phyloP scores from a whole-genome alignment of 2,329 filamentous ascomycete species.

The Dactylellina cionopaga region DNA sequence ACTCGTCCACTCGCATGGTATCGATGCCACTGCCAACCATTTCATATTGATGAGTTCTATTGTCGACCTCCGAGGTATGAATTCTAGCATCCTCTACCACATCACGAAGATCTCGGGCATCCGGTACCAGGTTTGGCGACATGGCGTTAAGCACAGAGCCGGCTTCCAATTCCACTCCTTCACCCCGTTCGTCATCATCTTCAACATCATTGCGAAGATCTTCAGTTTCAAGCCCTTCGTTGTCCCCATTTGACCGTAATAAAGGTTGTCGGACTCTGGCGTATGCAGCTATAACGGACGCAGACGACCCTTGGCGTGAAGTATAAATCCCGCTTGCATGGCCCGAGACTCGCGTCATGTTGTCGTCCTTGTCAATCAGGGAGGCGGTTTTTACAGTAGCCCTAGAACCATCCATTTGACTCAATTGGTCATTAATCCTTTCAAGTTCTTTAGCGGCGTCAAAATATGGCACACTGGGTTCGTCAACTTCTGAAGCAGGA shows the following conservation, averaged over 20 bases:
- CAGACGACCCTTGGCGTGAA: conserved; percentile 35
- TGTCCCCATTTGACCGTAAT: conserved; percentile 27
- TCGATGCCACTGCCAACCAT: conserved; percentile 44
- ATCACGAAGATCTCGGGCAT: conserved; percentile 30
- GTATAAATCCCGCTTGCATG: conserved; percentile 48
- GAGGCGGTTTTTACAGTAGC: conserved; percentile 42
- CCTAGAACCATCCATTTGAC: conserved; percentile 42
- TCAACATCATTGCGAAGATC: conserved; percentile 49
- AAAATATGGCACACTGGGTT: conserved; percentile 37
- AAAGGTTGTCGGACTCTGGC: conserved; percentile 36
- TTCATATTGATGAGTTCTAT: conserved; percentile 37
- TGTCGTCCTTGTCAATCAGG: conserved; percentile 44
- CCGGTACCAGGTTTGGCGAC: conserved; percentile 32
- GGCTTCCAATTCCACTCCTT: conserved; percentile 42
- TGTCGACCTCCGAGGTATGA: conserved; percentile 32
- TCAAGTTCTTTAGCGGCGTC: conserved; percentile 47
- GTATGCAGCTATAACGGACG: conserved; percentile 40
- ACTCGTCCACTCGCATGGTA: conserved; percentile 34
- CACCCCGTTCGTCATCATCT: conserved; percentile 42
- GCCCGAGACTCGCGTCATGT: conserved; percentile 45
- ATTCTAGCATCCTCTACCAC: conserved; percentile 25
- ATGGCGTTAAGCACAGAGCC: conserved; percentile 35
- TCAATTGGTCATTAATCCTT: conserved; percentile 48
- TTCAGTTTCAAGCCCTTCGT: conserved; percentile 31
- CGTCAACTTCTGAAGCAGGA: conserved; percentile 32